phyloP scores from a whole-genome alignment of 1,139 yeast species.

The Yamadazyma taylorii region DNA sequence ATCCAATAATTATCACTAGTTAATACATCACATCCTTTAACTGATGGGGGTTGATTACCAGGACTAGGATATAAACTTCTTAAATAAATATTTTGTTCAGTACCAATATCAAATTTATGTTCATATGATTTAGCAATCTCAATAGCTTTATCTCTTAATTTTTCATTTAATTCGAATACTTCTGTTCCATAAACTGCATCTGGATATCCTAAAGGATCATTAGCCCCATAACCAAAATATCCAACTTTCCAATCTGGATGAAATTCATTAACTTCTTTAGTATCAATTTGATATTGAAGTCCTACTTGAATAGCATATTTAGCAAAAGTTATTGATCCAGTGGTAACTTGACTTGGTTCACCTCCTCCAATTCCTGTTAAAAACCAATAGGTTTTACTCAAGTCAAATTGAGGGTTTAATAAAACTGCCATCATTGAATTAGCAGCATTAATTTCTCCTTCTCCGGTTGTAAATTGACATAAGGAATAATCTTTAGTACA shows the following conservation, averaged over 20 bases:
- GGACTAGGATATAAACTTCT: constrained; percentile 48
- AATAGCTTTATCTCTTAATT: constrained; percentile 58
- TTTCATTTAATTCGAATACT: constrained; percentile 61
- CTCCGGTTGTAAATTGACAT: constrained; percentile 67
- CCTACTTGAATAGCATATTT: constrained; percentile 65
- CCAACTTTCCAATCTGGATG: constrained; percentile 61
- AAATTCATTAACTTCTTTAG: constrained; percentile 45
- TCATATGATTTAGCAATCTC: constrained; percentile 47
- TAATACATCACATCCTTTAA: constrained; percentile 57
- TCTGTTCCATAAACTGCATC: constrained; percentile 61
- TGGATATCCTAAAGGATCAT: constrained; percentile 53
- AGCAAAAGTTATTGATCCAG: constrained; percentile 62
- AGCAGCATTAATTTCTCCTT: constrained; percentile 71
- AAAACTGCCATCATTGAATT: constrained; percentile 55
- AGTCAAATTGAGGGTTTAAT: constrained; percentile 55
- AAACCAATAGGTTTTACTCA: constrained; percentile 58
- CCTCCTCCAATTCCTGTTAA: constrained; percentile 72
- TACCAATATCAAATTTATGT: constrained; percentile 42
- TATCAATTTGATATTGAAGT: constrained; percentile 55
- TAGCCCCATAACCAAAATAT: constrained; percentile 57
- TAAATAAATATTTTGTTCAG: constrained; percentile 41
- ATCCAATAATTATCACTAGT: constrained; percentile 64
- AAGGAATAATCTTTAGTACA: constrained; percentile 54
- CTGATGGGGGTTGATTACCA: constrained; percentile 52
- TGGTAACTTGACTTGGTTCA: constrained; percentile 47